A percentile compares a stretch with the other conserved stretches of the same genome.
These are phyloP conservation scores for Cornus controversa DNA, from an alignment of 148 eudicot species.

Conservation along the genomic window DNA sequence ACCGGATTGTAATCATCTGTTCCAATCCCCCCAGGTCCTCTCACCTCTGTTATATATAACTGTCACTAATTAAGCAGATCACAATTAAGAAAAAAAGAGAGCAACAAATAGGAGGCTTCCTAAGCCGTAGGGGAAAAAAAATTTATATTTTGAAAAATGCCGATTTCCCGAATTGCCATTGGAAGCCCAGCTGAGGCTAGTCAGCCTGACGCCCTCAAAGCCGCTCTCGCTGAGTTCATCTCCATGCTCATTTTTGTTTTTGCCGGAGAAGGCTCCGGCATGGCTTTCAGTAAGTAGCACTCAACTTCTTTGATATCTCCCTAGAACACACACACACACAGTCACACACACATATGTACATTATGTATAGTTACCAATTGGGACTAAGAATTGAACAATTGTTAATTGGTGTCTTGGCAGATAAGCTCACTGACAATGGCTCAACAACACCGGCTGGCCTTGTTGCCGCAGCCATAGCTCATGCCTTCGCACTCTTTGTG, in stretches of 20 bases:
- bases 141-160: slow-evolving; percentile 31
- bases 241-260: slow-evolving; percentile 80
- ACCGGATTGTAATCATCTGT: slow-evolving; percentile 15
- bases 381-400: not conserved
- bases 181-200: slow-evolving; percentile 49
- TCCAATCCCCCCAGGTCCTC: not conserved
- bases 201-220: slow-evolving; percentile 60
- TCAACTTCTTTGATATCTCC: too few species aligned
- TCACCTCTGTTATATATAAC: slow-evolving; percentile 31
- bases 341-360: too few species aligned
- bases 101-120: slow-evolving; percentile 3
- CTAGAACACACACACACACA: too few species aligned
- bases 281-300: slow-evolving; percentile 63
- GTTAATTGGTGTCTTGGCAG: slow-evolving; percentile 19
- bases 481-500: slow-evolving; percentile 68
- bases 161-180: slow-evolving; percentile 47
- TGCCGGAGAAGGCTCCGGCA: slow-evolving; percentile 82
- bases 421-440: slow-evolving; percentile 51
- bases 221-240: slow-evolving; percentile 79
- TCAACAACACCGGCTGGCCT: slow-evolving; percentile 63
- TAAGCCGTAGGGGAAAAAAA: not conserved
- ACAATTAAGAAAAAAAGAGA: not conserved
- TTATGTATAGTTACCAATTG: not conserved
- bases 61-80: slow-evolving; percentile 14
- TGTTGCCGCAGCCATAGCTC: slow-evolving; percentile 68